Evolutionary conservation across 2,329 filamentous ascomycete genomes (phyloP).

Genomic region (Ophiobolus disseminans): DNA sequence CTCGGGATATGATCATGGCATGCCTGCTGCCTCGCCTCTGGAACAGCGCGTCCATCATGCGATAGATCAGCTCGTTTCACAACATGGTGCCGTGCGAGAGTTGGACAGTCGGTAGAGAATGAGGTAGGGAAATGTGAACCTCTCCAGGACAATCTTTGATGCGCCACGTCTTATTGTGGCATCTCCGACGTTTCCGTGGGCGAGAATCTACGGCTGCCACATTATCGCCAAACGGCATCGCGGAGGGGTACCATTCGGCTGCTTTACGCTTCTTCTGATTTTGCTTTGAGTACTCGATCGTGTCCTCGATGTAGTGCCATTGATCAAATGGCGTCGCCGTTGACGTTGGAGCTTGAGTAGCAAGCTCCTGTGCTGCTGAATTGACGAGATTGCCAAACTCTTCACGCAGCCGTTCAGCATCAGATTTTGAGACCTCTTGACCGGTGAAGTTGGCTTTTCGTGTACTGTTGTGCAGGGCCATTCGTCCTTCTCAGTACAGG

Average conservation of each 20-base stretch:
- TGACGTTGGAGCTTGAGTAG: slow-evolving; percentile 1
- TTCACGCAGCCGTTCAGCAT: slow-evolving; percentile 4
- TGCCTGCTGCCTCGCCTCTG: slow-evolving; percentile 9
- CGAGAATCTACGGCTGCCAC: too few species aligned
- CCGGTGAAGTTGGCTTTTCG: too few species aligned
- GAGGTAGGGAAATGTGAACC: too few species aligned
- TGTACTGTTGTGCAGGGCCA: not conserved
- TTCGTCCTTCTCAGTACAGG: not conserved
- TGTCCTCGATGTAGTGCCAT: slow-evolving; percentile 8
- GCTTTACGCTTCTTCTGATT: too few species aligned
- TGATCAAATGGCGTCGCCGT: slow-evolving; percentile 9
- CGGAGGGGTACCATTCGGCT: too few species aligned
- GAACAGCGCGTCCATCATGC: not conserved
- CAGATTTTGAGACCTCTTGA: not conserved
- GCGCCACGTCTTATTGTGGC: too few species aligned
- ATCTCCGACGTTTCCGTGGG: too few species aligned
- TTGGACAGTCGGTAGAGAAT: too few species aligned
- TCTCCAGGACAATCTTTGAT: too few species aligned
- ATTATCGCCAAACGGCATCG: too few species aligned
- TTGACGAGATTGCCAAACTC: slow-evolving; percentile 11
- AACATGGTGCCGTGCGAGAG: too few species aligned
- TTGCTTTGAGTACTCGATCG: not conserved
- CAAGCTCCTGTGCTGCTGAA: slow-evolving; percentile 18
- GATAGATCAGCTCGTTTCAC: not conserved
- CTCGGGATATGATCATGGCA: slow-evolving; percentile 13